Base-by-base conservation (phyloP, 441 rosid species). In the Gossypium schwendimanii region DNA sequence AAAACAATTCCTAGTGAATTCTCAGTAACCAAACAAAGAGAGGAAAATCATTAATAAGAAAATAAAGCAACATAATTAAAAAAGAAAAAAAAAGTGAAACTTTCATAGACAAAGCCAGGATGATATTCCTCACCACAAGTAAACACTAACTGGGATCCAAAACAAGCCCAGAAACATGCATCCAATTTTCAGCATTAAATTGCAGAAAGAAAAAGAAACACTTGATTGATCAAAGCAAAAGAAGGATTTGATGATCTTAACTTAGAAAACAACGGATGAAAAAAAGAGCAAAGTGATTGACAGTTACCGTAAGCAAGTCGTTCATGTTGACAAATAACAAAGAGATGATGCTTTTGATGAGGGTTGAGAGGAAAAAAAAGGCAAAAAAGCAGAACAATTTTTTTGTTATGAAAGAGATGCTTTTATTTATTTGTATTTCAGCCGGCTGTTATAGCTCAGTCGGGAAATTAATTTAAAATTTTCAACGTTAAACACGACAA, bases 291-390 rank as follows among this genome's bases (percentile, higher is more conserved):
- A 18, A 36, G 44, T 3, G 36, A 11, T 28, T 28, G 45, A 49
- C 17, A 4, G 28, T 78, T 77, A 86, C 87, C 78, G 85, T 75
- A 65, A 85, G 88, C 62, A 85, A 70, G 78, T 85, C 85, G 83
- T 85, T 85, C 88, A 85, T 85, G 53, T 71, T 81, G 76, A 53
- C 12, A 69, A 23, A 70, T 47, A 23, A 20, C 33, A 36, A 55
- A 36, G 15, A 17, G 54, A 68, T 7, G 73, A 45, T 18, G 12
- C 39, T 23, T 39, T 67, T 67, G 45, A 67, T 15, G 12, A 20
- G 9, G 20, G 21, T 49, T 49, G 2, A 23, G 54, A 21, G 63
- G 55, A 21, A 36, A 44, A 39, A 21, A 12, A 57, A 6, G 24
- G 39, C 63, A 39, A 57, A 39, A 36, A 9, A 36, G 44, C 44